These are phyloP conservation scores for Oenanthe sinensis DNA, from an alignment of 129 eudicot species.

Conservation along the genomic window DNA sequence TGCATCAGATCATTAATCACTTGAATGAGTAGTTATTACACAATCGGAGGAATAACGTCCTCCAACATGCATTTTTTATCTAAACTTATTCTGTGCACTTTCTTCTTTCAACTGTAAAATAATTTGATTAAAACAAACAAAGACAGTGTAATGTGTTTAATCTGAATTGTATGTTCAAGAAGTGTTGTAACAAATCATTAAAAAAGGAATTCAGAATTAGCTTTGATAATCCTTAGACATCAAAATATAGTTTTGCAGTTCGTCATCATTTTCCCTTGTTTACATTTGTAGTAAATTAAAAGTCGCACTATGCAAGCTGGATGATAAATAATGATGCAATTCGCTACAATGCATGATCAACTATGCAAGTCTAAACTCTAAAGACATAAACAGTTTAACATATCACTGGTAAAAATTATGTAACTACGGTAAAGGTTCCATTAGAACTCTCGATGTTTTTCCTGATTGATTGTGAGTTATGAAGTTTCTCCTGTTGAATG, in stretches of 20 bases:
- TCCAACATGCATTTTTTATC: not conserved
- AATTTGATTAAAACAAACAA: not conserved
- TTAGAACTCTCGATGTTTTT: not conserved
- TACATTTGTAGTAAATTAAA: not conserved
- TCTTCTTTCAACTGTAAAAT: not conserved
- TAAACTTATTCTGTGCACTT: not conserved
- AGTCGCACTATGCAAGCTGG: not conserved
- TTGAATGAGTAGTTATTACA: not conserved
- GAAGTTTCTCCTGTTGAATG: no score
- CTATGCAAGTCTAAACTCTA: not conserved
- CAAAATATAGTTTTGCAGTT: not conserved
- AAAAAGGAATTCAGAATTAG: not conserved
- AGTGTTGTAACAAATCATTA: not conserved
- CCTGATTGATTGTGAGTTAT: not conserved
- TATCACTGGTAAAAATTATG: not conserved
- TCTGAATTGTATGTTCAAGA: not conserved
- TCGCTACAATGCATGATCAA: not conserved
- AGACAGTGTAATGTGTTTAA: not conserved
- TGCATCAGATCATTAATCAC: not conserved
- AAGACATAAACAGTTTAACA: not conserved
- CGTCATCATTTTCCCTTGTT: not conserved
- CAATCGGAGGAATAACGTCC: not conserved
- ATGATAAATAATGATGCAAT: not conserved
- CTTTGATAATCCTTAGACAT: not conserved
- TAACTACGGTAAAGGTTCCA: not conserved